A percentile compares a stretch with the other conserved stretches of the same genome.
Conservation (phyloP, 2,329 filamentous ascomycete genomes). For the Uncinocarpus reesii region DNA sequence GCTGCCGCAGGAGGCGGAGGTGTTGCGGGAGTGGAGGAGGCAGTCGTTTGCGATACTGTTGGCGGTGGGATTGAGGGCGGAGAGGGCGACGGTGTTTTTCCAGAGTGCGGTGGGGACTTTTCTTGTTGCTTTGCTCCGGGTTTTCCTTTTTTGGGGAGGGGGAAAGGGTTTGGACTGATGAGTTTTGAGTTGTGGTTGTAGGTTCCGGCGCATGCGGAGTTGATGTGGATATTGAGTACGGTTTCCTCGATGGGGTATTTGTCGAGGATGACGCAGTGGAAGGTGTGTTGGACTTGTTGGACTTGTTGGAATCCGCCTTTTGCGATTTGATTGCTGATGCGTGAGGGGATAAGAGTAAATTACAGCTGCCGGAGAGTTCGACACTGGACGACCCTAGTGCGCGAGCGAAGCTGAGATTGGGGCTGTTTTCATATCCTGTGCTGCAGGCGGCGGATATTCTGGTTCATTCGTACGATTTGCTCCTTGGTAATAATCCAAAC, state of each 20-base stretch:
- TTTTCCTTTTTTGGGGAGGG: not conserved
- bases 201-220: conserved; percentile 69
- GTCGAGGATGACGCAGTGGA: conserved; percentile 99
- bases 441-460: conserved; percentile 91
- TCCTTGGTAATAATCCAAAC: conserved; percentile 13
- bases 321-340: not conserved
- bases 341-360: conserved; percentile 55
- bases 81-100: conserved; percentile 68
- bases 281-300: conserved; percentile 45
- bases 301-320: not conserved
- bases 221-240: conserved; percentile 96
- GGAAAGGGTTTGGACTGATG: not conserved
- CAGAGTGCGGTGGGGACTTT: conserved; percentile 58
- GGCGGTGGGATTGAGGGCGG: conserved; percentile 71
- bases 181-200: conserved; percentile 24
- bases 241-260: conserved; percentile 85
- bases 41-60: conserved; percentile 71
- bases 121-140: not conserved
- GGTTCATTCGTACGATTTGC: conserved; percentile 54
- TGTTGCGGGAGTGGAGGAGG: conserved; percentile 55
- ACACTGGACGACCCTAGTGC: conserved; percentile 47
- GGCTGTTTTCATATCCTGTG: conserved; percentile 91
- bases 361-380: conserved; percentile 52
- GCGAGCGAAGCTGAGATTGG: conserved; percentile 63
- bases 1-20: conserved; percentile 52